Conservation (phyloP, 805 yeast genomes). For the Cyberlindnera maritima region DNA sequence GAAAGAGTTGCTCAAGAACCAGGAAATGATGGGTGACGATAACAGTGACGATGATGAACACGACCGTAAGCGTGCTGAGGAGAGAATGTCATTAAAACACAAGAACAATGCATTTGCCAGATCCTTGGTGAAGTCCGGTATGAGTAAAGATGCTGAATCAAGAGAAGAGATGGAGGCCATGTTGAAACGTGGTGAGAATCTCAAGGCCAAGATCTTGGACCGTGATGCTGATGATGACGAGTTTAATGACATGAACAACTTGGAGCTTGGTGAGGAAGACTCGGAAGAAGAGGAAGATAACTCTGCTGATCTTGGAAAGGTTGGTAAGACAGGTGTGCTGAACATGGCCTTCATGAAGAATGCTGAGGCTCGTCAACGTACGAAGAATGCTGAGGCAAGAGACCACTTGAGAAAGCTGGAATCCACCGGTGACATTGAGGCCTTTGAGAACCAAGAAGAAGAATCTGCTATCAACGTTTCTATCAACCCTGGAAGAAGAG, state of each 20-base stretch:
- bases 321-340: conserved; percentile 87
- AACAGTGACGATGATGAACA: conserved; percentile 57
- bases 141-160: conserved; percentile 80
- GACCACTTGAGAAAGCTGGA: conserved; percentile 50
- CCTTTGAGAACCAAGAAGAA: conserved; percentile 34
- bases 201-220: conserved; percentile 65
- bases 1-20: conserved; percentile 72
- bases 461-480: conserved; percentile 43
- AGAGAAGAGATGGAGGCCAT: conserved; percentile 92
- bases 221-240: conserved; percentile 45
- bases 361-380: conserved; percentile 70
- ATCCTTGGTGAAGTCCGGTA: conserved; percentile 83
- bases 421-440: conserved; percentile 42
- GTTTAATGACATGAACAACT: conserved; percentile 42
- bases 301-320: conserved; percentile 35
- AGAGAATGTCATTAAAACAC: conserved; percentile 90
- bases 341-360: conserved; percentile 94
- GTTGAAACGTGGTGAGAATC: conserved; percentile 81
- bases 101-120: conserved; percentile 92
- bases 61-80: conserved; percentile 78
- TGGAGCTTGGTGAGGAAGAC: conserved; percentile 47
- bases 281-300: conserved; percentile 39
- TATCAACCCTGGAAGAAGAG: conserved; percentile 75
- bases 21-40: conserved; percentile 62
- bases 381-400: conserved; percentile 54